Conservation (phyloP, 139 green algal genomes). For the Asterochloris erici region DNA sequence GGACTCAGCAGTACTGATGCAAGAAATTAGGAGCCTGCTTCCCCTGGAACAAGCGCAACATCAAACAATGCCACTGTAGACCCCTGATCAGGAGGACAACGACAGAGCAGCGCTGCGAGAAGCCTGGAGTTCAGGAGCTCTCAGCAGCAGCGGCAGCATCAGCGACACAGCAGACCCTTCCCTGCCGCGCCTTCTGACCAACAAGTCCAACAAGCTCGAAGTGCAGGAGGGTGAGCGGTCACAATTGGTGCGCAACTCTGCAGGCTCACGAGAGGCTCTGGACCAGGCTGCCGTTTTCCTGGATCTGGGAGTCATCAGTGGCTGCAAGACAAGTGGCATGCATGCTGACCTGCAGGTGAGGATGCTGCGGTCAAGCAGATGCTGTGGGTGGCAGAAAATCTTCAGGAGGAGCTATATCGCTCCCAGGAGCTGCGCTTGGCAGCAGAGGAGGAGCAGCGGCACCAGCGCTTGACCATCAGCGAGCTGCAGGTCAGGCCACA, state of each 20-base stretch:
- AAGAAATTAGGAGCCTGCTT: no score
- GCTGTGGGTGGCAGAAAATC: constrained; percentile 24
- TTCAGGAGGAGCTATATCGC: constrained; percentile 21
- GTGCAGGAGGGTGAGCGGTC: constrained; percentile 5
- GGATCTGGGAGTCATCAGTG: no score
- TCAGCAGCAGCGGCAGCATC: no score
- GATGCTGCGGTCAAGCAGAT: constrained; percentile 20
- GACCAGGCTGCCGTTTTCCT: no score
- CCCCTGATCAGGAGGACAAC: no score
- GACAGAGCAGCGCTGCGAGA: no score
- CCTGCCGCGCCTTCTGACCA: not conserved
- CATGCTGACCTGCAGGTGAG: constrained; percentile 5
- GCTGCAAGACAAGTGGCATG: not conserved
- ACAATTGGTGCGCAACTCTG: not conserved
- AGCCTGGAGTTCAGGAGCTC: no score
- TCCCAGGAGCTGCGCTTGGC: not conserved
- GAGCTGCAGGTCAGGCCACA: not conserved
- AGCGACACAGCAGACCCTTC: not conserved
- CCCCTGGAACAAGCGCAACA: no score
- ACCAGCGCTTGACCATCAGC: not conserved
- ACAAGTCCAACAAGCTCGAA: constrained; percentile 20
- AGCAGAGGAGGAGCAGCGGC: constrained; percentile 17
- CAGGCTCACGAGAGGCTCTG: no score
- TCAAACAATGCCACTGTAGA: no score
- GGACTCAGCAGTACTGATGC: no score